Conservation (phyloP, 2,329 filamentous ascomycete genomes). For the Chalara sp. region DNA sequence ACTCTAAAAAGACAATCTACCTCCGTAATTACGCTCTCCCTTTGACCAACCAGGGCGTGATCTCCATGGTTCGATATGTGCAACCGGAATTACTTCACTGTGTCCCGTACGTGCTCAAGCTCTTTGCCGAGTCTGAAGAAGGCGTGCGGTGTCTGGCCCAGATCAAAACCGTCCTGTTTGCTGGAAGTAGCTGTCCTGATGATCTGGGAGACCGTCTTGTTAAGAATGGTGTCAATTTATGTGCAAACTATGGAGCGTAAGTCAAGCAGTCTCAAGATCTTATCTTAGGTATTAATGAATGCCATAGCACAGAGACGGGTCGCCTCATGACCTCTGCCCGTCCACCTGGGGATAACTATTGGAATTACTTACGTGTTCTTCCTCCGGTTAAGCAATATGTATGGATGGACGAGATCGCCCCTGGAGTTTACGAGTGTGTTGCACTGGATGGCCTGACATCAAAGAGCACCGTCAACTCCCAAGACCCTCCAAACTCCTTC, state of each 20-base stretch:
- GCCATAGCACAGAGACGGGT: constrained; percentile 47
- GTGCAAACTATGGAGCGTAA: constrained; percentile 48
- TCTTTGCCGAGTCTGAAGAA: constrained; percentile 49
- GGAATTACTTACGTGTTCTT: constrained; percentile 47
- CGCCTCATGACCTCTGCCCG: constrained; percentile 53
- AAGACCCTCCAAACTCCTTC: constrained; percentile 36
- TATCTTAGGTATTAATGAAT: constrained; percentile 10
- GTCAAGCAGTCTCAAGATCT: constrained; percentile 18
- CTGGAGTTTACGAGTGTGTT: constrained; percentile 20
- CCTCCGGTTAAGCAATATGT: constrained; percentile 7
- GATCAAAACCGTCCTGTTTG: constrained; percentile 47
- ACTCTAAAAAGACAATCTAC: background rate
- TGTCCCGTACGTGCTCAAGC: constrained; percentile 57
- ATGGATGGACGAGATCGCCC: constrained; percentile 20
- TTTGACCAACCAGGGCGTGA: constrained; percentile 40
- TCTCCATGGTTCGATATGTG: constrained; percentile 34
- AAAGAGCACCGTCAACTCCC: constrained; percentile 32
- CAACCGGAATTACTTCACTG: constrained; percentile 48
- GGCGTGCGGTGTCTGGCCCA: constrained; percentile 40
- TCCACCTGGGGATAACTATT: constrained; percentile 42
- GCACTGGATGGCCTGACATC: constrained; percentile 32
- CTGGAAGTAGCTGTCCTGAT: constrained; percentile 51
- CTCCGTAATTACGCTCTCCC: constrained; percentile 25
- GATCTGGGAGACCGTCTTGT: constrained; percentile 48
- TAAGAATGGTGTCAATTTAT: constrained; percentile 43